Conservation (phyloP, 768 basidiomycete species). For the Trametes maxima region DNA sequence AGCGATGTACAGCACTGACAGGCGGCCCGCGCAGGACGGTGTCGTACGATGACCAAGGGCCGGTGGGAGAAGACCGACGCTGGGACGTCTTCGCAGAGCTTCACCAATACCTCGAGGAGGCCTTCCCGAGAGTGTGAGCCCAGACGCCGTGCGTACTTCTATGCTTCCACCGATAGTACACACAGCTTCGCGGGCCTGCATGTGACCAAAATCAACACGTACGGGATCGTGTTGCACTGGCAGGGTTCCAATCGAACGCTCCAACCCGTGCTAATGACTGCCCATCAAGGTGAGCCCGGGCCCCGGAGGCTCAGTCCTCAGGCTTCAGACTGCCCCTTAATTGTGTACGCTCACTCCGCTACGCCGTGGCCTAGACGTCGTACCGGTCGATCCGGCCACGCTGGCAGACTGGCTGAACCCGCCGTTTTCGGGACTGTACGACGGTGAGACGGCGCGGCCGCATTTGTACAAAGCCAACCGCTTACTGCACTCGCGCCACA, state of each 20-base stretch:
- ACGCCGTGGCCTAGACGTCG: slow-evolving; percentile 41
- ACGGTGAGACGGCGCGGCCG: slow-evolving; percentile 27
- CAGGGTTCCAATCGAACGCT: slow-evolving; percentile 48
- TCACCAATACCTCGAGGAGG: slow-evolving; percentile 42
- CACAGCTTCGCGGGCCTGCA: slow-evolving; percentile 41
- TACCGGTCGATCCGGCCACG: slow-evolving; percentile 49
- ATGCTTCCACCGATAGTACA: slow-evolving; percentile 33
- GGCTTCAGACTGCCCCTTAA: no score
- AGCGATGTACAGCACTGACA: neutral
- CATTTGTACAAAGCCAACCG: neutral
- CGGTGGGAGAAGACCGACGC: slow-evolving; percentile 48
- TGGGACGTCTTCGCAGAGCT: slow-evolving; percentile 42
- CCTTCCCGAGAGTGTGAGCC: slow-evolving; percentile 66
- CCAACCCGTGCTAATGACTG: slow-evolving; percentile 57
- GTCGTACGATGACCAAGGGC: slow-evolving; percentile 48
- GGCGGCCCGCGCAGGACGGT: slow-evolving; percentile 43
- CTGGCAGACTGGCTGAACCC: slow-evolving; percentile 49
- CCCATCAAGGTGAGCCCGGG: slow-evolving; percentile 49
- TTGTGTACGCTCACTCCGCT: neutral
- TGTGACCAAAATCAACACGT: slow-evolving; percentile 60
- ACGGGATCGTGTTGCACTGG: slow-evolving; percentile 63
- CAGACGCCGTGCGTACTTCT: neutral
- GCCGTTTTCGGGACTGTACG: slow-evolving; percentile 51
- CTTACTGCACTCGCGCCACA: neutral
- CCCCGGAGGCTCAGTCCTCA: neutral